phyloP scores from a whole-genome alignment of 768 basidiomycete species.

The Daedaleopsis nitida region DNA sequence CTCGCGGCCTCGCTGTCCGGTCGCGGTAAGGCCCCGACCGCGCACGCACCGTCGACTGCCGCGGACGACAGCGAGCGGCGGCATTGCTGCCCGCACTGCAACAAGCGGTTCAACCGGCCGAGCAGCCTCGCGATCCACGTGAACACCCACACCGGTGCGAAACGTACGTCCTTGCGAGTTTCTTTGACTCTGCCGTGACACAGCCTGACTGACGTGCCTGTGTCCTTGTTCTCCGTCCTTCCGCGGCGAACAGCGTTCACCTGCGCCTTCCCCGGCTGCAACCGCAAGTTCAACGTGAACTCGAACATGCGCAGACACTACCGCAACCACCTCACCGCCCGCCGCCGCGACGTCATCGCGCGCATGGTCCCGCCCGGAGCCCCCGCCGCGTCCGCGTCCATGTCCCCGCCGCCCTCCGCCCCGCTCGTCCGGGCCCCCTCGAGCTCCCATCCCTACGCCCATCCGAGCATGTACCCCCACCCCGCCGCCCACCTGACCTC shows the following conservation, averaged over 20 bases:
- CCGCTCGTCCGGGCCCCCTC: not conserved
- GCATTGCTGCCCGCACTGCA: conserved; percentile 47
- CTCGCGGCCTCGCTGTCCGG: not conserved
- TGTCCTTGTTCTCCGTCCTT: no score
- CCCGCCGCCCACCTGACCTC: not conserved
- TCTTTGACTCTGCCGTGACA: not conserved
- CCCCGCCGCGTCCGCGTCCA: not conserved
- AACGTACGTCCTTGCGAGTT: conserved; percentile 47
- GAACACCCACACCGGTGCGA: conserved; percentile 70
- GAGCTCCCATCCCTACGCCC: not conserved
- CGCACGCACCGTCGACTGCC: no score
- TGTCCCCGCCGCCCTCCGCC: not conserved
- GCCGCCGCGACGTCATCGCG: conserved; percentile 15
- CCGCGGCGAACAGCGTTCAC: conserved; percentile 57
- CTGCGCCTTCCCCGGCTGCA: conserved; percentile 75
- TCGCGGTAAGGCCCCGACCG: not conserved
- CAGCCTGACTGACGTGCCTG: not conserved
- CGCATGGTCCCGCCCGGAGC: conserved; percentile 11
- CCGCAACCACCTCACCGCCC: conserved; percentile 53
- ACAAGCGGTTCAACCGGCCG: conserved; percentile 69
- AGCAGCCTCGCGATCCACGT: conserved; percentile 67
- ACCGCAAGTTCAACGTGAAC: conserved; percentile 79
- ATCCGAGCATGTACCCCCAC: not conserved
- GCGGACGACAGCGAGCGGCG: conserved; percentile 19
- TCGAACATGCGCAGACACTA: conserved; percentile 85